phyloP scores from a whole-genome alignment of 23 red algal species.

The Chondrus crispus region DNA sequence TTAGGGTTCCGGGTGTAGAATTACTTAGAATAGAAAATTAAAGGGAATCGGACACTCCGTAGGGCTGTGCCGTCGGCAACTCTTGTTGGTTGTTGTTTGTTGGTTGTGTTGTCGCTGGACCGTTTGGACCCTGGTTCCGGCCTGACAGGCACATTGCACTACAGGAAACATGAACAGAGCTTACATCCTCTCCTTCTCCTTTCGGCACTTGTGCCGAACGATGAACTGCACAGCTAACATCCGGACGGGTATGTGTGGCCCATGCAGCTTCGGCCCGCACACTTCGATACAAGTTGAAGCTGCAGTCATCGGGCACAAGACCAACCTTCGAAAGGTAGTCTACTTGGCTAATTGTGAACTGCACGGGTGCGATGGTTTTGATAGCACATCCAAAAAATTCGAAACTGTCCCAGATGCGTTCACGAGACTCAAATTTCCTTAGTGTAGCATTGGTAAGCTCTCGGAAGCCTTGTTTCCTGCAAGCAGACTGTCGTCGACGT shows the following conservation, averaged over 20 bases:
- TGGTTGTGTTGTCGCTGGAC: no score
- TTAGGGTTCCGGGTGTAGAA: no score
- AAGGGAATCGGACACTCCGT: no score
- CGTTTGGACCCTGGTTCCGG: no score
- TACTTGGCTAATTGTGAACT: neutral
- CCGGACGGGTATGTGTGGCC: neutral
- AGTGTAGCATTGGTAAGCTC: neutral
- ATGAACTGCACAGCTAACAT: neutral
- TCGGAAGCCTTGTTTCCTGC: neutral
- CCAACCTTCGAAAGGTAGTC: neutral
- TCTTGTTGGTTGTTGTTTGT: no score
- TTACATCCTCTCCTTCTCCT: no score
- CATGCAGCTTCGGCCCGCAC: neutral
- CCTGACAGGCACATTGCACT: no score
- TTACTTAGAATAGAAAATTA: no score
- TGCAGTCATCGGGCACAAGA: neutral
- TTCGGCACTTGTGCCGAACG: neutral
- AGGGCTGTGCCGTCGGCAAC: no score
- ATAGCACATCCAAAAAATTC: neutral
- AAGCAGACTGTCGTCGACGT: neutral
- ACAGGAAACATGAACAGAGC: no score
- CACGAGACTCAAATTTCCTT: conserved; percentile 15
- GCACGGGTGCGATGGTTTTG: neutral
- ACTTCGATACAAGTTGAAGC: neutral
- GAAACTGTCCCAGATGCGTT: neutral